Evolutionary conservation across 352 stramenopile genomes (phyloP).

Genomic region (Globisporangium middletonii): DNA sequence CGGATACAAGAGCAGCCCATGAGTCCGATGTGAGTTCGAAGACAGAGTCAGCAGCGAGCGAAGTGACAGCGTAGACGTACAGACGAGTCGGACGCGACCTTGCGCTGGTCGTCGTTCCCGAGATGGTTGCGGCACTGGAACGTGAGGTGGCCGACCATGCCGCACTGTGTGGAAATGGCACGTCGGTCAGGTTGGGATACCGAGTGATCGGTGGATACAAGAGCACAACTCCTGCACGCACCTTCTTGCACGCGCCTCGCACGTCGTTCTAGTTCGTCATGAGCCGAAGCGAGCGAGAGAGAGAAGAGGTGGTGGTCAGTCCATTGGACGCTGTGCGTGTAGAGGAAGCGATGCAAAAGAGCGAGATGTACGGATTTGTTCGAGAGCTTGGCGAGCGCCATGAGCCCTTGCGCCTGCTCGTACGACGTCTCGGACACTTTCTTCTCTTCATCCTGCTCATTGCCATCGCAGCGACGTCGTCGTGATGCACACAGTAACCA

Average conservation of each 20-base stretch:
- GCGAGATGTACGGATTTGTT: constrained; percentile 81
- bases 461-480: neutral
- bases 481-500: neutral
- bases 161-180: constrained; percentile 41
- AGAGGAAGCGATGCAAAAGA: neutral
- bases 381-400: constrained; percentile 93
- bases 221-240: constrained; percentile 2
- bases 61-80: constrained; percentile 18
- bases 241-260: constrained; percentile 82
- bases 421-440: constrained; percentile 64
- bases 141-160: constrained; percentile 88
- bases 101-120: constrained; percentile 32
- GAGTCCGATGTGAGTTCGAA: constrained; percentile 10
- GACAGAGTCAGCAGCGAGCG: neutral
- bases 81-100: constrained; percentile 19
- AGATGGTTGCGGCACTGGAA: constrained; percentile 89
- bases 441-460: constrained; percentile 34
- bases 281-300: neutral
- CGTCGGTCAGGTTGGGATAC: neutral
- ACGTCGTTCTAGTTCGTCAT: constrained; percentile 41
- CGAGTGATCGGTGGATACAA: neutral
- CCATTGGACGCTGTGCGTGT: too few species aligned
- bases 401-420: constrained; percentile 90
- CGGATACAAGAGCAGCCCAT: neutral
- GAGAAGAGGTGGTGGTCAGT: neutral